A percentile compares a stretch with the other conserved stretches of the same genome.
Evolutionary conservation across 768 basidiomycete species (phyloP).

Genomic region (Agaricus subrufescens): DNA sequence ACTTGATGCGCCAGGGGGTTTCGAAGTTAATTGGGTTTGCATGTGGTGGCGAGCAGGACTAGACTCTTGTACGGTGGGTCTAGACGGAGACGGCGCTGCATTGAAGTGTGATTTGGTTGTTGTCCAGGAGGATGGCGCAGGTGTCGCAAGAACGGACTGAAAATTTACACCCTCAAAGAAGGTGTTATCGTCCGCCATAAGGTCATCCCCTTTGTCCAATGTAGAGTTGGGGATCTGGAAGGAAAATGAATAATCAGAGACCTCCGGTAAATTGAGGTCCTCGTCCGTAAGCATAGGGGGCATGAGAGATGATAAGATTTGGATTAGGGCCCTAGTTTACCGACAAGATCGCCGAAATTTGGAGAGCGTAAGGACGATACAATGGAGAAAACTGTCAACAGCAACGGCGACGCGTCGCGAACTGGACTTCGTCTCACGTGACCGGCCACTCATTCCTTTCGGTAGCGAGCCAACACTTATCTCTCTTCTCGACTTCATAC

Average conservation of each 20-base stretch:
- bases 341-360: not conserved
- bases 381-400: not conserved
- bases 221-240: conserved; percentile 49
- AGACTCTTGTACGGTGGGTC: conserved; percentile 15
- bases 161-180: conserved; percentile 41
- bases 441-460: not conserved
- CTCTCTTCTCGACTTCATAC: no score
- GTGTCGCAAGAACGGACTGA: conserved; percentile 24
- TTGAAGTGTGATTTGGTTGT: conserved; percentile 22
- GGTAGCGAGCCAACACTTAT: not conserved
- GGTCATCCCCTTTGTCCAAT: conserved; percentile 36
- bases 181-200: conserved; percentile 45
- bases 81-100: conserved; percentile 36
- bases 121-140: conserved; percentile 22
- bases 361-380: not conserved
- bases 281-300: conserved; percentile 21
- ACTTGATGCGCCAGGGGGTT: not conserved
- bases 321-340: not conserved
- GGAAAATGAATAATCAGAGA: conserved; percentile 46
- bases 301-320: not conserved
- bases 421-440: not conserved
- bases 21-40: not conserved
- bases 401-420: not conserved
- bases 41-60: conserved; percentile 9
- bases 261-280: conserved; percentile 50